Base-by-base conservation (phyloP, 2,329 filamentous ascomycete genomes). In the Coniosporium tulheliwenetii region DNA sequence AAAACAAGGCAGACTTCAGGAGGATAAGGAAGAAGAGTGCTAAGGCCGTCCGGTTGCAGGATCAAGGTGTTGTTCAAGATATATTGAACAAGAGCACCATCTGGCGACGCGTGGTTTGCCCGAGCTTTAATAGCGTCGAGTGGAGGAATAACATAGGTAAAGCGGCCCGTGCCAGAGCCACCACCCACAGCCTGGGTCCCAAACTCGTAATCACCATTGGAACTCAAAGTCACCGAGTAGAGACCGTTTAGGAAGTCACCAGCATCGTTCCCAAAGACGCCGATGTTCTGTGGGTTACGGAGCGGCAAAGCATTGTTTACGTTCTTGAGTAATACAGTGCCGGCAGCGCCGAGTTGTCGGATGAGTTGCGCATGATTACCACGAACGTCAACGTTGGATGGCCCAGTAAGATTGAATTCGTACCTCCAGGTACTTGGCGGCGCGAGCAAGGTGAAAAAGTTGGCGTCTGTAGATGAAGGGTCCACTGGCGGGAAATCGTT, bases 1-100 rank as follows among this genome's bases (percentile, higher is more conserved):
- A 77, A 73, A 29, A 77, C 72, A n/a, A 77, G 59, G 53, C 48
- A 65, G 8, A 73, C 69, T 8, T 66, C 61, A 7, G 64, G 59
- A 1, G 65, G 50, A 13, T 48, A 39, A 29, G 64, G 61, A 16
- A 53, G 51, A 8, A 53, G 45, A 14, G 36, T 44, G 8, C 43
- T 10, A 7, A 54, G 41, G 5, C 35, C 32, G 8, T 40, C 39
- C 15, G 40, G 38, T n/a, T 55, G 32, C 32, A 35, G 12, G 32
- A n/a, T 35, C 48, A 30, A 68, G 52, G 29, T 59, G 44, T 67
- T 65, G 44, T 63, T 53, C 2, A 60, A 54, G 8, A 65, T 52
- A 43, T 63, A 65, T 41, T 66, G 66, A 7, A 81, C 61, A 2
- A 64, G 56, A 1, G 53, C 55, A 3, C 52, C 51, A 10, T 55